Percentiles rank a stretch among this genome's conserved stretches.
Evolutionary conservation across 2,329 filamentous ascomycete species (phyloP).

Genomic region (Botrytis squamosa): DNA sequence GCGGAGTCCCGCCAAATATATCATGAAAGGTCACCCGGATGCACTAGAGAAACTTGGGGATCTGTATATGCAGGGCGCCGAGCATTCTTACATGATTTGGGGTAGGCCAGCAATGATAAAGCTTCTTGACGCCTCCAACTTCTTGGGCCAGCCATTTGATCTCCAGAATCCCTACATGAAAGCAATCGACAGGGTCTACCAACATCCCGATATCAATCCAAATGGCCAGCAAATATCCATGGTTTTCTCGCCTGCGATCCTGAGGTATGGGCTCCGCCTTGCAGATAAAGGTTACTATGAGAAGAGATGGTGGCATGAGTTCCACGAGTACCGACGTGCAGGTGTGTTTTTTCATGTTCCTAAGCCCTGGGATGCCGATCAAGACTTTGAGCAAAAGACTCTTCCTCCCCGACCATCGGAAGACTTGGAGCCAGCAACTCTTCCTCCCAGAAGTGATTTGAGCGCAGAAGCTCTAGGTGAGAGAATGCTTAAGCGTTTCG

Average conservation of each 20-base stretch:
- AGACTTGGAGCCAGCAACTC: not conserved
- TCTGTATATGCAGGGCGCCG: accelerated
- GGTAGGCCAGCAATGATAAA: not conserved
- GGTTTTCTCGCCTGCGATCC: not conserved
- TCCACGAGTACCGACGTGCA: accelerated
- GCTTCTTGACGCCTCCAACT: accelerated
- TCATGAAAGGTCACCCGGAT: not conserved
- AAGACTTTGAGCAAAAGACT: no score
- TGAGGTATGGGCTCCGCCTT: accelerated
- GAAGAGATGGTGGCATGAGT: not conserved
- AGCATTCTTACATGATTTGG: not conserved
- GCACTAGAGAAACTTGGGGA: not conserved
- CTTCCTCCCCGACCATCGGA: no score
- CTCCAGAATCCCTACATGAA: no score
- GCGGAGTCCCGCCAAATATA: not conserved
- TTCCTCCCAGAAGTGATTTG: not conserved
- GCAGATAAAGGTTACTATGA: not conserved
- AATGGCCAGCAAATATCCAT: not conserved
- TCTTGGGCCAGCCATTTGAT: not conserved
- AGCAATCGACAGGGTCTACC: no score
- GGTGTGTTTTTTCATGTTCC: not conserved
- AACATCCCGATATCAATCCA: no score
- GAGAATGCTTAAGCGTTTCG: not conserved
- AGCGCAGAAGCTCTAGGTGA: not conserved
- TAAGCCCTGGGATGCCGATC: no score